Conservation (phyloP, 2,329 filamentous ascomycete species). For the Dothiorella sarmentorum region DNA sequence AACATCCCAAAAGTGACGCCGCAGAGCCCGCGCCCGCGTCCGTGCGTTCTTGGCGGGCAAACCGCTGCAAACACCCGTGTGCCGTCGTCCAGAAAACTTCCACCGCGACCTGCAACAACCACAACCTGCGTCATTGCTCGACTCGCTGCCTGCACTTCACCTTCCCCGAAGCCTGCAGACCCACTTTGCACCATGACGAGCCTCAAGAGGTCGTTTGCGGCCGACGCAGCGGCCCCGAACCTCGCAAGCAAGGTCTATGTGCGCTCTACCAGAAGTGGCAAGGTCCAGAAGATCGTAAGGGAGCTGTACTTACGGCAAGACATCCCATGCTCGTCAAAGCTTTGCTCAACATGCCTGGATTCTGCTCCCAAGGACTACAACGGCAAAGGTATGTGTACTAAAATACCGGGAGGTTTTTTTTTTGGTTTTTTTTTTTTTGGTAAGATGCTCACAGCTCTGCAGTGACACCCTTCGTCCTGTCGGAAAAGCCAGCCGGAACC, state of each 20-base stretch:
- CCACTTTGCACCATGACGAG: constrained; percentile 51
- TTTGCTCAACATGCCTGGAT: constrained; percentile 74
- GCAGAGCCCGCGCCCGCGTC: background rate
- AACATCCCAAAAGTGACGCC: constrained; percentile 3
- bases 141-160: background rate
- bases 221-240: constrained; percentile 60
- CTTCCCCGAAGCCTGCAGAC: background rate
- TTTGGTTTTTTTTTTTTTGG: constrained; percentile 24
- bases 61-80: constrained; percentile 13
- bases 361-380: constrained; percentile 75
- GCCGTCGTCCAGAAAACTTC: constrained; percentile 15
- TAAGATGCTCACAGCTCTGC: constrained; percentile 12
- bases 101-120: background rate
- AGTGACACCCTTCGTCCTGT: constrained; percentile 84
- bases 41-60: constrained; percentile 10
- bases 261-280: constrained; percentile 88
- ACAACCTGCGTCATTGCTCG: constrained; percentile 1
- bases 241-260: constrained; percentile 96
- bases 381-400: constrained; percentile 59
- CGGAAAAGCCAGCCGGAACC: constrained; percentile 80
- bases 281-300: constrained; percentile 97
- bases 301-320: constrained; percentile 95
- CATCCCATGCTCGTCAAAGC: constrained; percentile 91
- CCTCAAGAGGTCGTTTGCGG: constrained; percentile 55
- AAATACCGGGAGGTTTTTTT: too few species aligned